Percentiles rank a stretch among this genome's conserved stretches.
These are phyloP conservation scores for Macrotyloma uniflorum DNA, from an alignment of 306 rosid genomes.

Conservation along the genomic window DNA sequence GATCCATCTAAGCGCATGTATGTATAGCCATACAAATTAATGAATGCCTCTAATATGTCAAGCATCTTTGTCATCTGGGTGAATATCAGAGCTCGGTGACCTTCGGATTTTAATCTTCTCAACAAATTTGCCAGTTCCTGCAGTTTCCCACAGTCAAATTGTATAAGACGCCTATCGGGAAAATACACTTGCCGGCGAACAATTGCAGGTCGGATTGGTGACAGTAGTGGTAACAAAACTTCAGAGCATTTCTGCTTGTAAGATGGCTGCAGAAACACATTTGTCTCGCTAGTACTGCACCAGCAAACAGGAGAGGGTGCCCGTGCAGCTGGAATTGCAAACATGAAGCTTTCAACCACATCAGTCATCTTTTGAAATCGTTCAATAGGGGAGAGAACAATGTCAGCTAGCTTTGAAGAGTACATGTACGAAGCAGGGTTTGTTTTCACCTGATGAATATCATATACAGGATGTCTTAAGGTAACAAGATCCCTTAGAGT, in stretches of 20 bases:
- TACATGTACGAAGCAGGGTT: conserved; percentile 74
- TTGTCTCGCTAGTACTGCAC: conserved; percentile 69
- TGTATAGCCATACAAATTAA: conserved; percentile 95
- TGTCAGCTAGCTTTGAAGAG: conserved; percentile 83
- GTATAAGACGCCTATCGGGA: conserved; percentile 97
- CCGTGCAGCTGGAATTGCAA: conserved; percentile 97
- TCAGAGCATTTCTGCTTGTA: conserved; percentile 72
- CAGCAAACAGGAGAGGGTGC: conserved; percentile 85
- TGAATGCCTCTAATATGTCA: conserved; percentile 91
- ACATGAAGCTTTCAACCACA: conserved; percentile 93
- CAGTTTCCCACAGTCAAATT: conserved; percentile 95
- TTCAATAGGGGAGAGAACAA: conserved; percentile 89
- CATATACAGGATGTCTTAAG: conserved; percentile 74
- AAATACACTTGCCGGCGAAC: conserved; percentile 96
- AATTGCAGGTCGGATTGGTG: conserved; percentile 91
- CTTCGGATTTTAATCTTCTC: conserved; percentile 87
- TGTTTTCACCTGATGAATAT: conserved; percentile 65
- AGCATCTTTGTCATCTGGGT: conserved; percentile 99
- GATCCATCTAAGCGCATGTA: conserved; percentile 99
- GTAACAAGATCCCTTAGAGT: conserved; percentile 77
- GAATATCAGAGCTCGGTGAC: conserved; percentile 92
- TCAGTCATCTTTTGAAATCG: conserved; percentile 71
- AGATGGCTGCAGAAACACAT: conserved; percentile 66
- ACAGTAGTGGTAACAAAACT: conserved; percentile 69
- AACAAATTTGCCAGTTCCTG: conserved; percentile 84